Conservation (phyloP, 805 yeast species). For the Barnettozyma sp. region DNA sequence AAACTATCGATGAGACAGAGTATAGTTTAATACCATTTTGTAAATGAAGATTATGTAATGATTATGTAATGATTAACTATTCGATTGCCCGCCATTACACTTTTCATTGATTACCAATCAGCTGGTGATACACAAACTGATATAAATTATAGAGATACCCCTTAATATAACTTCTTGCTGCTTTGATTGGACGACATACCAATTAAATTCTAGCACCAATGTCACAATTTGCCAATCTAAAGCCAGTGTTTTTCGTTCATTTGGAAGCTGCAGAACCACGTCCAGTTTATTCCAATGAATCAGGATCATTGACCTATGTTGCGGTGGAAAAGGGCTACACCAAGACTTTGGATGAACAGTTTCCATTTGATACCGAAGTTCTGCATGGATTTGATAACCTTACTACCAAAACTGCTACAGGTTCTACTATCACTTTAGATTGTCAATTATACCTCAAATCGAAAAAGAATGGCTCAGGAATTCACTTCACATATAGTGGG, state of each 20-base stretch:
- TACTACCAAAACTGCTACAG: constrained; percentile 25
- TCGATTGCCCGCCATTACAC: too few species aligned
- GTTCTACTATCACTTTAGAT: constrained; percentile 34
- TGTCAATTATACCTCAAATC: constrained; percentile 44
- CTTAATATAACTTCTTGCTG: neutral
- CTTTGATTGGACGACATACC: neutral
- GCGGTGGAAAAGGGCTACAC: constrained; percentile 30
- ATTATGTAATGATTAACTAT: too few species aligned
- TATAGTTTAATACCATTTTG: too few species aligned
- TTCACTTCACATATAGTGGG: constrained; percentile 42
- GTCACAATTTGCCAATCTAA: constrained; percentile 15
- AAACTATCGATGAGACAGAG: too few species aligned
- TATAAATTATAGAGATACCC: neutral
- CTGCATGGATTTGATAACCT: constrained; percentile 44
- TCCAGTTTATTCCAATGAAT: constrained; percentile 23
- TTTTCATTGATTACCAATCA: neutral
- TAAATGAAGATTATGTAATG: too few species aligned
- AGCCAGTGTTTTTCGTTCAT: constrained; percentile 34
- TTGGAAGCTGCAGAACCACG: constrained; percentile 30
- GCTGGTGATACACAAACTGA: neutral
- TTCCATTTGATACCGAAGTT: constrained; percentile 34
- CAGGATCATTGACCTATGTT: constrained; percentile 27
- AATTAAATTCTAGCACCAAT: constrained; percentile 1
- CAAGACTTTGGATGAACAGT: constrained; percentile 30
- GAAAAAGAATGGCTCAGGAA: constrained; percentile 34